Percentiles rank a stretch among this genome's conserved stretches.
Conservation (phyloP, 257 asterid genomes). For the Przewalskia tangutica region DNA sequence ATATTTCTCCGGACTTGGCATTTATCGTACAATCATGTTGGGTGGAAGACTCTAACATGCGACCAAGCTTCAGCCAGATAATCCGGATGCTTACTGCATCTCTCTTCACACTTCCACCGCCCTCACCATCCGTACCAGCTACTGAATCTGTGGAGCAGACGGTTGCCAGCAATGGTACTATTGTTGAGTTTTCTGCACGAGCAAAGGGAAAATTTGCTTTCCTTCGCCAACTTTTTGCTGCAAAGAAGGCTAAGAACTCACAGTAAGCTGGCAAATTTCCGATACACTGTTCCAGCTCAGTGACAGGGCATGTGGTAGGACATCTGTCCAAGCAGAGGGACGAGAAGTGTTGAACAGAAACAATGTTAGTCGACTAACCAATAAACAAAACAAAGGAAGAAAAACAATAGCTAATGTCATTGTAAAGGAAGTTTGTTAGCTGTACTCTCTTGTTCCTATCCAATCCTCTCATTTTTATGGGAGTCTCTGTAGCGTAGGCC, state of each 20-base stretch:
- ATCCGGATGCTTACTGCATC: conserved; percentile 78
- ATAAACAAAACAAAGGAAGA: background rate
- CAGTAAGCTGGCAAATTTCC: conserved; percentile 21
- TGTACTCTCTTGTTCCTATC: background rate
- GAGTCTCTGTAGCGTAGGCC: background rate
- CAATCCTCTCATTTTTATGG: background rate
- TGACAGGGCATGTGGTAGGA: background rate
- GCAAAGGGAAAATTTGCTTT: conserved; percentile 85
- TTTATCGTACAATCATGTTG: conserved; percentile 81
- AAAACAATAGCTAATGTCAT: background rate
- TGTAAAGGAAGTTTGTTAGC: background rate
- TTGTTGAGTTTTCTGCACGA: conserved; percentile 62
- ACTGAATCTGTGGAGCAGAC: conserved; percentile 31
- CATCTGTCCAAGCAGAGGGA: background rate
- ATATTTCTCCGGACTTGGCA: conserved; percentile 55
- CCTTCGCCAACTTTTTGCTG: conserved; percentile 80
- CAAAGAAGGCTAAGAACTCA: conserved; percentile 68
- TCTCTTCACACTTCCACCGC: conserved; percentile 42
- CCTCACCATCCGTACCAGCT: conserved; percentile 32
- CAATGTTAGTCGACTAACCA: background rate
- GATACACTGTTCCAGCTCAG: background rate
- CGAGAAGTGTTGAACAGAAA: background rate
- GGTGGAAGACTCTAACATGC: conserved; percentile 96
- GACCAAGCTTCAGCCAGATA: conserved; percentile 87
- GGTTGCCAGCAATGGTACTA: conserved; percentile 37